A percentile compares a stretch with the other conserved stretches of the same genome.
Evolutionary conservation across 495 filamentous ascomycete species (phyloP).

Genomic region (Sporormia fimetaria): DNA sequence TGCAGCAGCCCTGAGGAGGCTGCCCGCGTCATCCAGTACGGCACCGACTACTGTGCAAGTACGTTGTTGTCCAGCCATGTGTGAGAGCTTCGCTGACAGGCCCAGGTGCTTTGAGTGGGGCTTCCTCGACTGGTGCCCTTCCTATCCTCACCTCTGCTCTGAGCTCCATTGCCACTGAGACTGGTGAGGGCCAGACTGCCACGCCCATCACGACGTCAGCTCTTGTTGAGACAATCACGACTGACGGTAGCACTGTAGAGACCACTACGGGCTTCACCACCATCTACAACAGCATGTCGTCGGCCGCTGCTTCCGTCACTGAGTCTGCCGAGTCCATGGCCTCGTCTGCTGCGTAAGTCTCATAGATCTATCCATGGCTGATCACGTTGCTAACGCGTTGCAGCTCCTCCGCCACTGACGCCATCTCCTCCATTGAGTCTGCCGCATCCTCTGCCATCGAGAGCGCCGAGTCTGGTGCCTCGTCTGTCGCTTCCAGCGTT

Average conservation of each 20-base stretch:
- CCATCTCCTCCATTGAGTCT: conserved; percentile 22
- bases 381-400: no score
- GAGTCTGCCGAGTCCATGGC: conserved; percentile 7
- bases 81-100: conserved; percentile 13
- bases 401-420: conserved; percentile 29
- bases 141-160: conserved; percentile 21
- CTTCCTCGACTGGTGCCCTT: conserved; percentile 14
- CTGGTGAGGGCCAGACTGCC: conserved; percentile 17
- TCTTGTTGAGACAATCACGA: conserved; percentile 24
- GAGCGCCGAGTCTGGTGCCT: conserved; percentile 15
- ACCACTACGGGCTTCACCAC: conserved; percentile 30
- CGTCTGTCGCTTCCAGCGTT: conserved; percentile 1
- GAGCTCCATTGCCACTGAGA: conserved; percentile 14
- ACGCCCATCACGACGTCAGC: conserved; percentile 27
- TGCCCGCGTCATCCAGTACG: conserved; percentile 30
- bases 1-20: conserved; percentile 40
- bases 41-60: conserved; percentile 34
- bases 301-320: conserved; percentile 10
- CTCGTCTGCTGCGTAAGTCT: conserved; percentile 5
- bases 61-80: conserved; percentile 8
- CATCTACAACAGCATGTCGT: conserved; percentile 24
- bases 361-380: no score
- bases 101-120: conserved; percentile 13
- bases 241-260: conserved; percentile 18
- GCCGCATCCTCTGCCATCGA: conserved; percentile 22